Percentiles rank a stretch among this genome's conserved stretches.
phyloP scores from a whole-genome alignment of 441 rosid genomes.

The Isatis lusitanica region DNA sequence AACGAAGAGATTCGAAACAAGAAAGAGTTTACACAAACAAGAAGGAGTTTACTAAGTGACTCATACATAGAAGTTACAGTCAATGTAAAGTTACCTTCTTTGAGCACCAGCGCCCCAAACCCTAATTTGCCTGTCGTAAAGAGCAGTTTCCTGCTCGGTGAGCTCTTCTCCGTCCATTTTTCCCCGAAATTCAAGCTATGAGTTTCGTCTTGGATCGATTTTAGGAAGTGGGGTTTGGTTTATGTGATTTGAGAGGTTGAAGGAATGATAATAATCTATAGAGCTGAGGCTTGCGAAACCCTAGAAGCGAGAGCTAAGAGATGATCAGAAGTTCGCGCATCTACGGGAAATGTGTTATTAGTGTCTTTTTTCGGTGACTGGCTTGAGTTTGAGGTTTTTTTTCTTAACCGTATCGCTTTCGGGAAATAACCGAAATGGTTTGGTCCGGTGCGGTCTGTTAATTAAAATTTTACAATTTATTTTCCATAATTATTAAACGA shows the following conservation, averaged over 20 bases:
- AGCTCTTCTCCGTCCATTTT: slow-evolving; percentile 75
- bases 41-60: not conserved
- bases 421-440: no score
- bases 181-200: slow-evolving; percentile 35
- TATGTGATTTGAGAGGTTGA: not conserved
- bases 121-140: slow-evolving; percentile 87
- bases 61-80: not conserved
- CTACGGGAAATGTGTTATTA: no score
- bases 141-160: slow-evolving; percentile 90
- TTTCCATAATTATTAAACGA: no score
- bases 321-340: no score
- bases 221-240: not conserved
- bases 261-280: not conserved
- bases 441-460: no score
- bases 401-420: no score
- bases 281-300: slow-evolving; percentile 1
- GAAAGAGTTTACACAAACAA: not conserved
- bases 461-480: no score
- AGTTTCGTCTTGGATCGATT: not conserved
- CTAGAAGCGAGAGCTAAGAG: not conserved
- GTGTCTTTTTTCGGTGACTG: no score
- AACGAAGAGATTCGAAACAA: not conserved
- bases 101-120: slow-evolving; percentile 98
- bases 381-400: no score
- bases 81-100: slow-evolving; percentile 49